phyloP scores from a whole-genome alignment of 2,329 filamentous ascomycete genomes.

The Trichoderma koningiopsis region DNA sequence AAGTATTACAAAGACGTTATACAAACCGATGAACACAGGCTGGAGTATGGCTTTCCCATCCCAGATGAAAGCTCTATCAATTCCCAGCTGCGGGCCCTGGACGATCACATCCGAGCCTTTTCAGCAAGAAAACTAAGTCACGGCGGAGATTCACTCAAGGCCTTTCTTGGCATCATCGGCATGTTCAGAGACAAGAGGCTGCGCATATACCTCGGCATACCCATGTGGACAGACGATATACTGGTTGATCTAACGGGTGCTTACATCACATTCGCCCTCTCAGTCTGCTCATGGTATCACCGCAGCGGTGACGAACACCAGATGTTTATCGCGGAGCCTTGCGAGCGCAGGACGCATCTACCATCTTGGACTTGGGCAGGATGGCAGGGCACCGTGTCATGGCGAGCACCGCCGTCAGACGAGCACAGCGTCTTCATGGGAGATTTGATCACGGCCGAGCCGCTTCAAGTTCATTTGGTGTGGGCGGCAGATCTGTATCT shows the following conservation, averaged over 20 bases:
- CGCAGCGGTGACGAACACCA: conserved; percentile 5
- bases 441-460: conserved; percentile 1
- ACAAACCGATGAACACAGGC: conserved; percentile 11
- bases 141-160: conserved; percentile 13
- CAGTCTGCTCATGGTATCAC: conserved; percentile 25
- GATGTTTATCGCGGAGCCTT: conserved; percentile 17
- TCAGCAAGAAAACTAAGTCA: conserved; percentile 10
- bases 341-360: conserved; percentile 16
- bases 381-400: conserved; percentile 23
- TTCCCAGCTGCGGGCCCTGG: not conserved
- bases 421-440: conserved; percentile 20
- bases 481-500: conserved; percentile 21
- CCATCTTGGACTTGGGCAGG: conserved; percentile 26
- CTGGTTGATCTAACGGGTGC: conserved; percentile 12
- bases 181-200: conserved; percentile 21
- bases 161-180: conserved; percentile 23
- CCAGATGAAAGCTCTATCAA: not conserved
- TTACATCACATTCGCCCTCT: conserved; percentile 19
- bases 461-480: conserved; percentile 12
- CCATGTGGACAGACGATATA: conserved; percentile 22
- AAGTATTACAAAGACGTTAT: not conserved
- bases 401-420: conserved; percentile 25
- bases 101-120: conserved; percentile 25
- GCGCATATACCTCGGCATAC: conserved; percentile 22
- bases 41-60: conserved; percentile 19